phyloP scores from a whole-genome alignment of 2,329 filamentous ascomycete species.

The Cladophialophora exuberans region DNA sequence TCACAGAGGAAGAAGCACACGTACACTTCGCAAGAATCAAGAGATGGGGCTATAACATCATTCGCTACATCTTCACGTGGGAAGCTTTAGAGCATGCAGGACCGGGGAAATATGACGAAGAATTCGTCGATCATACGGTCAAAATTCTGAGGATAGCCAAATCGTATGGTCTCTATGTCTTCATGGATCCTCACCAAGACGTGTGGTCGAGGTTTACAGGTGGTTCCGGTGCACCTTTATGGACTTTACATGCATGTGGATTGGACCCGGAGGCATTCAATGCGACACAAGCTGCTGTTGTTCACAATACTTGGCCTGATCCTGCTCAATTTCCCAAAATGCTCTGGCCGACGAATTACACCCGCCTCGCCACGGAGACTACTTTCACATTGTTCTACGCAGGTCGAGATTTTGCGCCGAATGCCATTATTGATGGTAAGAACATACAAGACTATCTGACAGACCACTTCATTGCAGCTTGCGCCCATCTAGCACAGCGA shows the following conservation, averaged over 20 bases:
- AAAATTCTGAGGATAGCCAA: constrained; percentile 81
- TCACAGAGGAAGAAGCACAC: constrained; percentile 79
- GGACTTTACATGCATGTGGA: constrained; percentile 94
- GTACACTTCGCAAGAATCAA: constrained; percentile 83
- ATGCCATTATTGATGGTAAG: constrained; percentile 88
- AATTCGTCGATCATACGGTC: constrained; percentile 90
- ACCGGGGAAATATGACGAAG: constrained; percentile 89
- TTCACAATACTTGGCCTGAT: constrained; percentile 90
- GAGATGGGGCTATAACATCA: constrained; percentile 92
- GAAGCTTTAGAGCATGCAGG: constrained; percentile 95
- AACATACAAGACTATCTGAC: constrained; percentile 98
- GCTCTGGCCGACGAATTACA: constrained; percentile 99
- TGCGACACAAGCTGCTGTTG: constrained; percentile 85
- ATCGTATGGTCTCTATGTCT: constrained; percentile 90
- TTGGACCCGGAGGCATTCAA: constrained; percentile 84
- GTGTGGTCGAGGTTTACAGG: constrained; percentile 97
- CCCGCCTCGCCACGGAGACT: constrained; percentile 79
- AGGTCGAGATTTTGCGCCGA: constrained; percentile 88
- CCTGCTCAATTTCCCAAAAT: constrained; percentile 92
- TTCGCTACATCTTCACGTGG: constrained; percentile 97
- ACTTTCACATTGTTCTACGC: constrained; percentile 96
- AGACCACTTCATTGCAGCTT: constrained; percentile 79
- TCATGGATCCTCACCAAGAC: constrained; percentile 99
- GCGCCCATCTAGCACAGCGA: constrained; percentile 76
- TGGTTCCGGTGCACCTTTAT: constrained; percentile 93